Evolutionary conservation across 345 rosid species (phyloP).

Genomic region (Lepidium africanum): DNA sequence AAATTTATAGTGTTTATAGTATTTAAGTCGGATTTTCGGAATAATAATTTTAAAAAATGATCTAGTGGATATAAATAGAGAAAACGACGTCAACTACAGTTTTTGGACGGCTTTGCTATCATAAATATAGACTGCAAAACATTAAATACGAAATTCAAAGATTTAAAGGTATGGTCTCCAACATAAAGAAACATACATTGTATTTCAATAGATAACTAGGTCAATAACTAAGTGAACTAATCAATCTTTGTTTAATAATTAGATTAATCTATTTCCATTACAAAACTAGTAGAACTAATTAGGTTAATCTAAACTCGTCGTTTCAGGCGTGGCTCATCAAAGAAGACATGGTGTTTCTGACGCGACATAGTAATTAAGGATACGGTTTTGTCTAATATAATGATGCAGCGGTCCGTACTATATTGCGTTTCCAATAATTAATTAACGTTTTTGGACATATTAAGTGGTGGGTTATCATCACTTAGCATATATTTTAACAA

Average conservation of each 20-base stretch:
- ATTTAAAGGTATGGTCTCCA: not conserved
- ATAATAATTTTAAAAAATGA: no score
- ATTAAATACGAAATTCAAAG: not conserved
- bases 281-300: not conserved
- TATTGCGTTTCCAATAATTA: constrained; percentile 7
- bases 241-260: not conserved
- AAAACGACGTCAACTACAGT: constrained; percentile 1
- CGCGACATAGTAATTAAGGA: constrained; percentile 7
- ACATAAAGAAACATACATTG: not conserved
- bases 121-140: not conserved
- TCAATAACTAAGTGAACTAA: no score
- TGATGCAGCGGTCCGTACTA: constrained; percentile 20
- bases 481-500: no score
- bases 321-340: no score
- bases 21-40: no score
- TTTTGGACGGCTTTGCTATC: not conserved
- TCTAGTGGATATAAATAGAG: constrained; percentile 11
- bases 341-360: constrained; percentile 17
- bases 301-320: no score
- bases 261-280: not conserved
- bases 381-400: constrained; percentile 17
- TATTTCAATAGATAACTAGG: no score
- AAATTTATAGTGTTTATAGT: no score
- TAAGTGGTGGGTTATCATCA: constrained; percentile 25
- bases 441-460: constrained; percentile 16